A percentile compares a stretch with the other conserved stretches of the same genome.
These are phyloP conservation scores for Hemileccinum impolitum DNA, from an alignment of 768 basidiomycete genomes.

Conservation along the genomic window DNA sequence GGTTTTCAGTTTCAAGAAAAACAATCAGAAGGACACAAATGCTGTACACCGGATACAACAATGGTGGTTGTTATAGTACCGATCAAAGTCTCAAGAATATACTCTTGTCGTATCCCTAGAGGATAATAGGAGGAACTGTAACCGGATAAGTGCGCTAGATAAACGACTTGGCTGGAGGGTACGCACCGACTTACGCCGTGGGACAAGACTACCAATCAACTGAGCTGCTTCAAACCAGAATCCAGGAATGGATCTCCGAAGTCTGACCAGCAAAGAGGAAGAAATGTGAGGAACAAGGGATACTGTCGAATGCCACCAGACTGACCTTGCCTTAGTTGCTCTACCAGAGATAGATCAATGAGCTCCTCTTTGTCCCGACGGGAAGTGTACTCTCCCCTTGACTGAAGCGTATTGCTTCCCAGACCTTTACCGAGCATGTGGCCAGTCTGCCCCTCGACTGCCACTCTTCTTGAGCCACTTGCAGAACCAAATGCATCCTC, in stretches of 20 bases:
- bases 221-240: constrained; percentile 23
- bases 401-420: constrained; percentile 21
- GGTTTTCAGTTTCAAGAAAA: background rate
- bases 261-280: constrained; percentile 31
- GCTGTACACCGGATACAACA: constrained; percentile 2
- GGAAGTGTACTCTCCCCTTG: constrained; percentile 35
- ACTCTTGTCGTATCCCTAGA: background rate
- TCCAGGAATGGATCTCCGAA: constrained; percentile 57
- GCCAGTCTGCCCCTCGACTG: constrained; percentile 21
- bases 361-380: constrained; percentile 57
- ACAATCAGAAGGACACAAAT: background rate
- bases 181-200: constrained; percentile 7
- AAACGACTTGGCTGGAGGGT: background rate
- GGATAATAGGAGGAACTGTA: background rate
- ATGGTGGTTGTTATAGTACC: background rate
- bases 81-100: background rate
- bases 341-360: constrained; percentile 47
- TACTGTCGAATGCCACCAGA: background rate
- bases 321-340: constrained; percentile 54
- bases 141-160: constrained; percentile 3
- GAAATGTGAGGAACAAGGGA: constrained; percentile 1
- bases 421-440: constrained; percentile 11
- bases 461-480: constrained; percentile 21
- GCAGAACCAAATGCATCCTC: constrained; percentile 36
- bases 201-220: constrained; percentile 10